A percentile compares a stretch with the other conserved stretches of the same genome.
Evolutionary conservation across 2,329 filamentous ascomycete genomes (phyloP).

Genomic region (Dothistroma pini): DNA sequence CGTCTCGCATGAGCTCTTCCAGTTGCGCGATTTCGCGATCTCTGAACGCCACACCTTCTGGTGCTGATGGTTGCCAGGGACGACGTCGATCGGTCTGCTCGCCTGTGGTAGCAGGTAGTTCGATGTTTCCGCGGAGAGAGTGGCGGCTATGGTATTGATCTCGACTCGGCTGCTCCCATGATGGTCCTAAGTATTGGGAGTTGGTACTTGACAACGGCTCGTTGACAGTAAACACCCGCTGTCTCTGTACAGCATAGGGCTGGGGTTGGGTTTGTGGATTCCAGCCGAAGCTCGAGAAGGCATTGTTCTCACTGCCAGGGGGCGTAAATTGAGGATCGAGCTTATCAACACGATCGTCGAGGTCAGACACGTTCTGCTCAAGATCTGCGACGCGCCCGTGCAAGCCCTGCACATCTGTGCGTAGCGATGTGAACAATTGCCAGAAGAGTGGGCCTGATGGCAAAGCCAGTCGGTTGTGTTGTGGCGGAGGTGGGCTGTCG

Average conservation of each 20-base stretch:
- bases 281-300: background rate
- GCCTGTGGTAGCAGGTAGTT: background rate
- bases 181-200: background rate
- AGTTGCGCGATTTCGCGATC: conserved; percentile 28
- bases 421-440: conserved; percentile 24
- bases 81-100: background rate
- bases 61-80: background rate
- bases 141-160: background rate
- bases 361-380: conserved; percentile 23
- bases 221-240: background rate
- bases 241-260: background rate
- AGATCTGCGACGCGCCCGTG: conserved; percentile 16
- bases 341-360: conserved; percentile 24
- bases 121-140: background rate
- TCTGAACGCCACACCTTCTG: conserved; percentile 27
- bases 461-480: conserved; percentile 9
- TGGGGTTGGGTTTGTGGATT: background rate
- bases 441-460: conserved; percentile 25
- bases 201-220: background rate
- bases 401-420: conserved; percentile 20
- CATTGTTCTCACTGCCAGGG: conserved; percentile 14
- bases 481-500: background rate
- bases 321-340: conserved; percentile 22
- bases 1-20: conserved; percentile 19
- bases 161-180: background rate